Base-by-base conservation (phyloP, 73 alveolate genomes). In the Paramecium pentaurelia region DNA sequence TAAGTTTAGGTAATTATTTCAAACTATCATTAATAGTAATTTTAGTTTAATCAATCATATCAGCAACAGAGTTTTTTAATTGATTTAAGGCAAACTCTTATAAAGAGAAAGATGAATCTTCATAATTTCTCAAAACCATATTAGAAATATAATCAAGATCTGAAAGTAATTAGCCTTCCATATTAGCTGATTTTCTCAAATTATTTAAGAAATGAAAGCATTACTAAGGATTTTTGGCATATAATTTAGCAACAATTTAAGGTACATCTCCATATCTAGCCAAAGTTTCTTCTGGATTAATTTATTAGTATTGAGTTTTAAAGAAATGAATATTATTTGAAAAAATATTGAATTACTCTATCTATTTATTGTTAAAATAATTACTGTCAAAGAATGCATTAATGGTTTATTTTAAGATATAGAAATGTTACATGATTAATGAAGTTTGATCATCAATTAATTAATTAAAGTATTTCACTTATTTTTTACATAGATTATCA, bases 231-330 rank as follows among this genome's bases (percentile, higher is more conserved):
- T 58, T 59, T 86, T 86, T 86, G n/a, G 77, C 84, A 59, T 59
- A 86, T 16, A 86, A 59, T 18, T 86, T 86, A 18, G 73, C 73
- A 49, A 59, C 77, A 2, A 86, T 86, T 27, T 86, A 20, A 20
- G 86, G 58, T 30, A 59, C 73, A 12, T 86, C 93, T 28, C 86
- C 73, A 86, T 86, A 86, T 58, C 77, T 28, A 16, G 93, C 77
- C 34, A 59, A 86, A 34, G 93, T 86, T 58, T 86, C 93, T 49
- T 86, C 93, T 59, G 93, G 93, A 60, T 86, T 86, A 73, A 59
- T 59, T 40, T 73, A 58, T 86, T 86, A 40, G 42, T 86, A 86
- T 34, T 86, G 49, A 30, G 73, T 28, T 73, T 86, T 86, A 20
- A 86, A 86, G 44, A 59, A 86, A 51, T 59, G 64, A 70, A 86